Evolutionary conservation across 169 alveolate genomes (phyloP).

Genomic region (Plasmodium reichenowi): DNA sequence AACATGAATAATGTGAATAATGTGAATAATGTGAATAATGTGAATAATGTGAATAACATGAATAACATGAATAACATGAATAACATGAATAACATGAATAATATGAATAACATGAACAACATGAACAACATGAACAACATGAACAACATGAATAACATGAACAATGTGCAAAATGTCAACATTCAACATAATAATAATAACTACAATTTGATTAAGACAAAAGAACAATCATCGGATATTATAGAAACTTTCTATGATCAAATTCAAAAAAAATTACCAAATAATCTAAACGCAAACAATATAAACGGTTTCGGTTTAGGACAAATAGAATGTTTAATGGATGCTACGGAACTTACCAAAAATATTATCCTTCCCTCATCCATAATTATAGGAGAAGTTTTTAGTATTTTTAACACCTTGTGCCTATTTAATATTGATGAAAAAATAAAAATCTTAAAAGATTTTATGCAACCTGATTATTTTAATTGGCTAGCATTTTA

Average conservation of each 20-base stretch:
- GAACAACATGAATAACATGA: too few species aligned
- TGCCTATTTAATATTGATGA: slow-evolving; percentile 81
- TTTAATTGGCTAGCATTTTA: slow-evolving; percentile 90
- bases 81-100: too few species aligned
- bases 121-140: too few species aligned
- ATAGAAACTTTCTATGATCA: slow-evolving; percentile 50
- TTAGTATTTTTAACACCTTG: slow-evolving; percentile 84
- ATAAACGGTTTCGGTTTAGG: slow-evolving; percentile 79
- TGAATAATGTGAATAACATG: too few species aligned
- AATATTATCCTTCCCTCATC: slow-evolving; percentile 79
- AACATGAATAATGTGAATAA: too few species aligned
- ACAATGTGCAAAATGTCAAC: too few species aligned
- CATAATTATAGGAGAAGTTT: slow-evolving; percentile 80
- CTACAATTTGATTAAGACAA: slow-evolving; percentile 7
- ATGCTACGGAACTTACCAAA: slow-evolving; percentile 76
- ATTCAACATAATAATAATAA: not conserved
- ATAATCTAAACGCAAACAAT: slow-evolving; percentile 34
- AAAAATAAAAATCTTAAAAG: slow-evolving; percentile 85
- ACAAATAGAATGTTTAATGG: slow-evolving; percentile 84
- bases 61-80: too few species aligned
- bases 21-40: too few species aligned
- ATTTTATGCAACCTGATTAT: slow-evolving; percentile 87
- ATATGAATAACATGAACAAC: too few species aligned
- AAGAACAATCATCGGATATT: slow-evolving; percentile 15
- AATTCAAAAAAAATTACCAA: slow-evolving; percentile 49